Conservation (phyloP, 352 stramenopile species). For the Phytophthora boehmeriae region DNA sequence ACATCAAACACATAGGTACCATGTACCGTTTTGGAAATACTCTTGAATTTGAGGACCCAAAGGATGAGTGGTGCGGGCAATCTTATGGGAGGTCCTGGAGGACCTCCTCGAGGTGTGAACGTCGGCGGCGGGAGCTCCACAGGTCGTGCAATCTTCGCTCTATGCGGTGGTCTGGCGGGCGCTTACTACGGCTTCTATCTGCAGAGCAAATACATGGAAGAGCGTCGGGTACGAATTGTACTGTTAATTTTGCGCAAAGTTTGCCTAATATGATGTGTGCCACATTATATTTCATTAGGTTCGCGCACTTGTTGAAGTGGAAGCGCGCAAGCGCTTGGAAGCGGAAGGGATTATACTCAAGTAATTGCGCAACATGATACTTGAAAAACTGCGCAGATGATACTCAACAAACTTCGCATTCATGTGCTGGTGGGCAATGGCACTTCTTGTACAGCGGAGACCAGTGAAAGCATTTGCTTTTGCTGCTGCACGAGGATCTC, state of each 20-base stretch:
- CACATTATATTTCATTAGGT: constrained; percentile 41
- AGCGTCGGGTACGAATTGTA: constrained; percentile 52
- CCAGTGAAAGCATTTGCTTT: constrained; percentile 68
- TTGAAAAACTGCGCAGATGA: constrained; percentile 1
- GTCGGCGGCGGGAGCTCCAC: constrained; percentile 76
- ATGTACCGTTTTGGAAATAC: too few species aligned
- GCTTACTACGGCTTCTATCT: constrained; percentile 86
- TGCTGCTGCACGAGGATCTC: constrained; percentile 88
- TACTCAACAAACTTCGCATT: not conserved
- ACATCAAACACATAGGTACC: too few species aligned
- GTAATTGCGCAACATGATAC: constrained; percentile 10
- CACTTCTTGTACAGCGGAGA: constrained; percentile 54
- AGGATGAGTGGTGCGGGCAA: constrained; percentile 21
- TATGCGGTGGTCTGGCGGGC: constrained; percentile 69
- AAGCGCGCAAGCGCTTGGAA: constrained; percentile 68
- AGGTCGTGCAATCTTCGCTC: constrained; percentile 66
- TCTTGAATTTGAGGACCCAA: constrained; percentile 8
- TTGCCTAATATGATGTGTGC: too few species aligned
- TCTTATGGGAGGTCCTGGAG: constrained; percentile 20
- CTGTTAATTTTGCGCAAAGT: not conserved
- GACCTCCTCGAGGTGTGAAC: constrained; percentile 51
- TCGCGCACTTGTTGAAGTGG: constrained; percentile 56
- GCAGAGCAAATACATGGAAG: constrained; percentile 86
- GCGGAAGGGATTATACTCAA: constrained; percentile 36
- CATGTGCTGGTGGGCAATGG: constrained; percentile 9